phyloP scores from a whole-genome alignment of 345 rosid species.

The rapeseed (Brassica napus) region Da-Ae NC_063438.1:8209001-8209500 shows the following conservation, averaged over 20 bases:
- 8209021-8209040: too few species aligned
- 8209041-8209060: too few species aligned
- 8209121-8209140: neutral
- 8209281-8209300: neutral
- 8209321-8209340: neutral
- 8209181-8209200: neutral
- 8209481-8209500: neutral
- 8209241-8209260: neutral
- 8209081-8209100: too few species aligned
- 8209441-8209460: neutral
- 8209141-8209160: neutral
- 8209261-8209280: neutral
- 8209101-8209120: neutral
- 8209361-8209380: neutral
- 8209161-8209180: neutral
- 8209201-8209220: slow-evolving; percentile 2
- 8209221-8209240: neutral
- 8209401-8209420: neutral
- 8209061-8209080: too few species aligned
- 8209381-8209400: neutral
- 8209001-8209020: neutral
- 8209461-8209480: neutral
- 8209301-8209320: neutral
- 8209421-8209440: neutral
- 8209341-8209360: neutral